Evolutionary conservation across 1,284 basidiomycete genomes (phyloP).

Genomic region (Mycosarcoma mackinlayi): DNA sequence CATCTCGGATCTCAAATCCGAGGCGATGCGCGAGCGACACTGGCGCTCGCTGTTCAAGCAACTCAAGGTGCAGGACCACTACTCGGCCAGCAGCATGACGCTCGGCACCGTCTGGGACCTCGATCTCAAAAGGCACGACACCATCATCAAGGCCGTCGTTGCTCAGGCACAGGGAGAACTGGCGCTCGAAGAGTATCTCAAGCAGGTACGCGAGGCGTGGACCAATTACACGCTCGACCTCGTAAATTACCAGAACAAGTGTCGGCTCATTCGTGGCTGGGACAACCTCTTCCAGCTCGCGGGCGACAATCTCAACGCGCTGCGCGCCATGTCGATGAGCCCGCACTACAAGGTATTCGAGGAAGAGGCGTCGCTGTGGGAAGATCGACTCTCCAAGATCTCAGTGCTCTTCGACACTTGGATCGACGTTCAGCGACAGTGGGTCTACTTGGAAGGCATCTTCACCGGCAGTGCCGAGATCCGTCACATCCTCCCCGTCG

Average conservation of each 20-base stretch:
- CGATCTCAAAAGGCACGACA: constrained; percentile 92
- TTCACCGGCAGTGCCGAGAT: constrained; percentile 95
- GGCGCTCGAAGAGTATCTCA: constrained; percentile 70
- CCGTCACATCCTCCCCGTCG: constrained; percentile 89
- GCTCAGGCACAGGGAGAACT: constrained; percentile 95
- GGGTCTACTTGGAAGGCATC: constrained; percentile 99
- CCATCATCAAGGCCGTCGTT: constrained; percentile 90
- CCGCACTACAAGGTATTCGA: constrained; percentile 69
- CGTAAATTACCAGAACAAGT: constrained; percentile 99
- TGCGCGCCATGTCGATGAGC: constrained; percentile 82
- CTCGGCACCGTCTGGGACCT: constrained; percentile 97
- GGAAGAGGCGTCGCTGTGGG: constrained; percentile 70
- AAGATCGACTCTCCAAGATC: constrained; percentile 66
- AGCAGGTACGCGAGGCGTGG: constrained; percentile 90
- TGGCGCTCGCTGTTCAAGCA: constrained; percentile 98
- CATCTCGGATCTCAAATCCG: constrained; percentile 92
- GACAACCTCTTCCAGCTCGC: constrained; percentile 78
- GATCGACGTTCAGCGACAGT: constrained; percentile 99
- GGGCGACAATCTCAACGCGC: constrained; percentile 83
- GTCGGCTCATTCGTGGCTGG: constrained; percentile 89
- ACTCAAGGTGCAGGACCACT: constrained; percentile 72
- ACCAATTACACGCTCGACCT: constrained; percentile 93
- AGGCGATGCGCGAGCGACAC: constrained; percentile 95
- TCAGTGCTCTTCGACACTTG: constrained; percentile 94
- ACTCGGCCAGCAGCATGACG: constrained; percentile 78